Evolutionary conservation across 768 basidiomycete genomes (phyloP), one percentile per base, ranked within the genome.

Genomic region (Lactarius quietus): DNA sequence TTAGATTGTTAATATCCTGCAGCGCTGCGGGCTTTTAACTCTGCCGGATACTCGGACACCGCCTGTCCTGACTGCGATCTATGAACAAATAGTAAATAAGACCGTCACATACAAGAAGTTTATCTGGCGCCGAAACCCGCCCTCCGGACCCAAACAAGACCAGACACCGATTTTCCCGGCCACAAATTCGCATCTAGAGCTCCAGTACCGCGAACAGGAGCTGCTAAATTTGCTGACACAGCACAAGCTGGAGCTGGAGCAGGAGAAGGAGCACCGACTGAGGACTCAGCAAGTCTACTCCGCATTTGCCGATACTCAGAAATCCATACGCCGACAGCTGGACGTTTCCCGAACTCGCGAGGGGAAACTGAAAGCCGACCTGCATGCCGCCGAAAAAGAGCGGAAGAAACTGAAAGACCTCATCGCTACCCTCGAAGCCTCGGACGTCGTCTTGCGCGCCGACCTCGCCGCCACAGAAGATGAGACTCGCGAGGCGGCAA

Each of bases 51-150:
- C 60, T 35, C 65, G 3, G 8, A 66, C 65, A 0, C 65, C 65
- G 5, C 36, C 45, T n/a, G 8, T 53, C 31, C 48, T 66, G 3
- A 39, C 43, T 23, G 33, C 38, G 10, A 52, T 58, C 28, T 66
- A 57, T 38, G 65, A 62, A 57, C 65, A 66, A 29, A 66, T 66
- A 39, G 31, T 29, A 8, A 29, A 20, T 18, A 9, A 12, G 14
- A 28, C 38, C 2, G 39, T 31, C 18, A 53, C 35, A 15, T 33
- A 51, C 55, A 17, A 41, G 18, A 20, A 52, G 3, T 45, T 61
- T 23, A n/a, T 23, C 18, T 48, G 39, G 55, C 3, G 9, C 33
- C 14, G n/a, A 0, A 28, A 15, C 15, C 29, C 31, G 29, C 39
- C 33, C 17, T 14, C 39, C 20, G 55, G 31, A 51, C 9, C 23